Evolutionary conservation across 2,329 filamentous ascomycete species (phyloP), one percentile per base, ranked within the genome.

Genomic region (Leptographium flavum): DNA sequence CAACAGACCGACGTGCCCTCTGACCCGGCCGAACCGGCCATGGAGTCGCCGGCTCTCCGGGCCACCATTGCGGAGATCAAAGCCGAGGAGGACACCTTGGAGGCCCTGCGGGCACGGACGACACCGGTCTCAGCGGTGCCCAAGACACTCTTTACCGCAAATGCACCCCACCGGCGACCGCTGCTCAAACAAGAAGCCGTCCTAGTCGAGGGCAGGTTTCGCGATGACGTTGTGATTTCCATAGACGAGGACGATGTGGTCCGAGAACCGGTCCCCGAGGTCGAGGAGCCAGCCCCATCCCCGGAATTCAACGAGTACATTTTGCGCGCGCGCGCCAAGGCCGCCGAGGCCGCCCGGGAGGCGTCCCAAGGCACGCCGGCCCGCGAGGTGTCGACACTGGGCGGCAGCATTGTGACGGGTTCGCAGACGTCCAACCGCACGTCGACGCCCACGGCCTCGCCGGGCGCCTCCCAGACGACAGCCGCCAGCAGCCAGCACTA

Each of bases 401-500:
- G 8, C 27, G 27, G 8, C 27, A 28, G 27, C 27, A 11, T 28
- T 7, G 8, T 11, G 33, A 21, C 19, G 39, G 28, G n/a, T 1
- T 22, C 40, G 5, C 5, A 36, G 8, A 19, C 11, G 6, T 22
- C n/a, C 3, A 8, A 15, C 3, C 3, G 30, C 23, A 10, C 19
- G 9, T 3, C 27, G n/a, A n/a, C 39, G 23, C 41, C 32, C n/a
- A n/a, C n/a, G 5, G 11, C 28, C 6, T 11, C 33, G 14, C 42
- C 45, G 1, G 17, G 35, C 17, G 25, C 33, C n/a, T n/a, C n/a
- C n/a, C n/a, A n/a, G n/a, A n/a, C n/a, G 21, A 40, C 28, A 4
- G 10, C 43, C 13, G 22, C 32, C 8, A 14, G 27, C 37, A 43
- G 46, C 25, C 45, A 73, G 17, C 39, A 23, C 35, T 52, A 52